Percentiles rank a stretch among this genome's conserved stretches.
phyloP scores from a whole-genome alignment of 2,329 filamentous ascomycete species.

The Metarhizium sp. region DNA sequence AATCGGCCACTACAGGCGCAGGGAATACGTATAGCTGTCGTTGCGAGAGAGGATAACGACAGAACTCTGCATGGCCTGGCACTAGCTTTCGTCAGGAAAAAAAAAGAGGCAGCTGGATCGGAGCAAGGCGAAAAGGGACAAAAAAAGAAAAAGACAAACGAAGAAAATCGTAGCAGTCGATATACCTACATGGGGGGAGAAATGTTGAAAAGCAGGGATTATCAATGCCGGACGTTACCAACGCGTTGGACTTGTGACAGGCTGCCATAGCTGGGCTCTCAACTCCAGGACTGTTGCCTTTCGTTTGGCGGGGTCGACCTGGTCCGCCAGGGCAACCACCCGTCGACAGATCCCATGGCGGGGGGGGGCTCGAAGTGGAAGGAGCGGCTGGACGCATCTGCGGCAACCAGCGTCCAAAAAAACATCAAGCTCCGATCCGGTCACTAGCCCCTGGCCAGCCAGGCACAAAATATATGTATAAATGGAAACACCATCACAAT shows the following conservation, averaged over 20 bases:
- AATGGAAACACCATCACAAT: no score
- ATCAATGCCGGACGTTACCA: neutral
- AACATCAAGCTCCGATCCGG: no score
- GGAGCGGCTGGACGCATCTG: neutral
- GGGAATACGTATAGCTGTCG: neutral
- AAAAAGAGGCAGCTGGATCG: neutral
- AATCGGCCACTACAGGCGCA: neutral
- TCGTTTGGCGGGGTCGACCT: neutral
- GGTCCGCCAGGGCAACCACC: neutral
- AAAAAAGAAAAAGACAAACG: neutral
- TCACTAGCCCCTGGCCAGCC: no score
- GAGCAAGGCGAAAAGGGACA: neutral
- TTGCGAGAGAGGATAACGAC: neutral
- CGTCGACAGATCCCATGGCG: neutral
- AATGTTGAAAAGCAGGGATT: constrained; percentile 7
- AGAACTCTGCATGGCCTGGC: neutral
- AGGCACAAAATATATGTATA: no score
- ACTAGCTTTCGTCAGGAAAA: neutral
- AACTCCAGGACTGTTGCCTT: neutral
- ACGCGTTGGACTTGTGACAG: neutral
- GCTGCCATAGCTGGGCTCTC: neutral
- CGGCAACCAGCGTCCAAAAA: no score
- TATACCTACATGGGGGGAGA: neutral
- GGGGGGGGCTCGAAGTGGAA: neutral
- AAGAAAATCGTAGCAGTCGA: neutral